phyloP scores from a whole-genome alignment of 768 basidiomycete genomes.

The Tricholoma hemisulphureum region DNA sequence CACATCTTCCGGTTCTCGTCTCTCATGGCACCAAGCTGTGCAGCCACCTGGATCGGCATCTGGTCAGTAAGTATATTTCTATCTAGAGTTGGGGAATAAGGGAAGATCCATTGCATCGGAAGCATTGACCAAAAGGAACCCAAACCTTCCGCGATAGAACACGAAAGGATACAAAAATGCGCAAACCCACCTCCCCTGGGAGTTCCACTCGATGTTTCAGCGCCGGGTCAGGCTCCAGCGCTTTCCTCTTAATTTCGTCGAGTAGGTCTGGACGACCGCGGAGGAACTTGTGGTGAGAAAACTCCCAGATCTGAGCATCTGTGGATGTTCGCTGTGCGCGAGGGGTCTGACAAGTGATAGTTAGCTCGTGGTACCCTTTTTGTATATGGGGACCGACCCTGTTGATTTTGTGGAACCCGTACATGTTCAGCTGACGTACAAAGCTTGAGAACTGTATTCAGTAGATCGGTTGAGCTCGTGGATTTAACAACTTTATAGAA shows the following conservation, averaged over 20 bases:
- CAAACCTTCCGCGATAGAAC: background rate
- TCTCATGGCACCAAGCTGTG: constrained; percentile 65
- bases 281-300: constrained; percentile 84
- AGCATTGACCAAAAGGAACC: background rate
- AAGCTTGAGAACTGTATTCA: constrained; percentile 80
- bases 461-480: background rate
- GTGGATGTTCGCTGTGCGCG: constrained; percentile 79
- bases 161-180: background rate
- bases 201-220: constrained; percentile 73
- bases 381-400: constrained; percentile 46
- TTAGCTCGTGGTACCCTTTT: background rate
- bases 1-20: constrained; percentile 70
- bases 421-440: constrained; percentile 95
- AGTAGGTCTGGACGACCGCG: constrained; percentile 78
- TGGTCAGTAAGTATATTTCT: constrained; percentile 7
- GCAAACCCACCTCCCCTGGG: constrained; percentile 68
- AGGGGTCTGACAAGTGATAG: constrained; percentile 51
- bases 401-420: constrained; percentile 94
- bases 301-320: constrained; percentile 85
- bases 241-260: constrained; percentile 85
- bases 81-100: background rate
- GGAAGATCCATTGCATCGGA: too few relatives aligned
- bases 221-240: constrained; percentile 74
- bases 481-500: background rate
- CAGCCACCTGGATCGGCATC: constrained; percentile 41